A percentile compares a stretch with the other conserved stretches of the same genome.
Conservation (phyloP, 2,329 filamentous ascomycete genomes). For the Neurospora sp. region DNA sequence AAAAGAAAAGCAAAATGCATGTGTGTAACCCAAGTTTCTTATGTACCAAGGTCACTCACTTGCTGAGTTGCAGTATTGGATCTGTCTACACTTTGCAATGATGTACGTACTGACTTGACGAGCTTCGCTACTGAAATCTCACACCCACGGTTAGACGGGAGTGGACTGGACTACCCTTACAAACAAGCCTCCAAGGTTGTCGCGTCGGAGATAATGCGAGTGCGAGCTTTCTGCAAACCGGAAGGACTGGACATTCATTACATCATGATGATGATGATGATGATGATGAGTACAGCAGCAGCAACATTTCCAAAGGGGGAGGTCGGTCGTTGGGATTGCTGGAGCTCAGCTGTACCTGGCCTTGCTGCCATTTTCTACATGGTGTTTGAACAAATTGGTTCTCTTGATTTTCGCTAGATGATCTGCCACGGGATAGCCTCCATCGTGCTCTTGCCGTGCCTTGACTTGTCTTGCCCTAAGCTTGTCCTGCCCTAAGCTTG, state of each 20-base stretch:
- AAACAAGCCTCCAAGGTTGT: neutral
- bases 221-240: neutral
- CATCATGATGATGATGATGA: neutral
- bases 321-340: neutral
- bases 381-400: neutral
- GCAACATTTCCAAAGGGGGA: neutral
- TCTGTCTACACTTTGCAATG: too few relatives aligned
- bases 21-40: too few relatives aligned
- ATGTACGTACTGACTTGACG: too few relatives aligned
- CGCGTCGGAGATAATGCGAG: neutral
- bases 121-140: too few relatives aligned
- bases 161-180: neutral
- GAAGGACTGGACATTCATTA: neutral
- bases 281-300: neutral
- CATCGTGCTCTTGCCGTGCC: neutral
- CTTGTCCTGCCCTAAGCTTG: too few relatives aligned
- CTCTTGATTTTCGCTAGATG: neutral
- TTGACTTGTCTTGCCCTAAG: neutral
- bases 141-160: too few relatives aligned
- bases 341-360: neutral
- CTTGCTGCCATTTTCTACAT: neutral
- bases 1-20: too few relatives aligned
- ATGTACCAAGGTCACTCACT: too few relatives aligned
- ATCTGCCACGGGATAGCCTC: neutral
- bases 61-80: too few relatives aligned